Conservation (phyloP, 108 stramenopile genomes). For the Ochromonas danica region DNA sequence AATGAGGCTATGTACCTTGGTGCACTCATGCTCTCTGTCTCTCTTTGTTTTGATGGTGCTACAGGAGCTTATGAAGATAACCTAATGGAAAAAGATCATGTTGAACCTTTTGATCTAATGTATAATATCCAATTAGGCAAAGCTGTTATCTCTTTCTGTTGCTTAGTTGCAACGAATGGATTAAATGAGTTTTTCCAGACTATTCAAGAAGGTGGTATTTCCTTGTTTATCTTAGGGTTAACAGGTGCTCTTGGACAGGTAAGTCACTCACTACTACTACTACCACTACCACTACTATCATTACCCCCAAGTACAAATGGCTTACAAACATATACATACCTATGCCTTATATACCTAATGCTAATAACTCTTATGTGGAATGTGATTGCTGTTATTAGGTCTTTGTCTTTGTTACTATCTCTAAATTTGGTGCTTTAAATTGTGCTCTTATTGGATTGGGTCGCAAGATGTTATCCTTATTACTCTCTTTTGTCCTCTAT, state of each 20-base stretch:
- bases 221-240: constrained; percentile 82
- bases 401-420: constrained; percentile 91
- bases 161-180: constrained; percentile 30
- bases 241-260: constrained; percentile 71
- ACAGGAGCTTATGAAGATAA: constrained; percentile 99
- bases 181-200: constrained; percentile 72
- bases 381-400: too few relatives aligned
- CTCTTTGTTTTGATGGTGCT: constrained; percentile 94
- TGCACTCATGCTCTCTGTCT: constrained; percentile 81
- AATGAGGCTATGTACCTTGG: constrained; percentile 61
- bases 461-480: constrained; percentile 87
- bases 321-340: too few relatives aligned
- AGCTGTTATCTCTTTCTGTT: constrained; percentile 37
- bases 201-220: constrained; percentile 87
- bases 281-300: too few relatives aligned
- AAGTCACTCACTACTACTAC: too few relatives aligned
- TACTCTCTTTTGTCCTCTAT: constrained; percentile 89
- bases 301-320: too few relatives aligned
- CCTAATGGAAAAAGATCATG: constrained; percentile 90
- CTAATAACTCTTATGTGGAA: too few relatives aligned
- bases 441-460: constrained; percentile 92
- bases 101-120: constrained; percentile 97
- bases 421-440: constrained; percentile 94
- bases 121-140: constrained; percentile 98
- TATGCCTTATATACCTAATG: too few relatives aligned